Evolutionary conservation across 1,284 basidiomycete species (phyloP), one percentile per base, ranked within the genome.

Genomic region (Trichosporon ovoides): DNA sequence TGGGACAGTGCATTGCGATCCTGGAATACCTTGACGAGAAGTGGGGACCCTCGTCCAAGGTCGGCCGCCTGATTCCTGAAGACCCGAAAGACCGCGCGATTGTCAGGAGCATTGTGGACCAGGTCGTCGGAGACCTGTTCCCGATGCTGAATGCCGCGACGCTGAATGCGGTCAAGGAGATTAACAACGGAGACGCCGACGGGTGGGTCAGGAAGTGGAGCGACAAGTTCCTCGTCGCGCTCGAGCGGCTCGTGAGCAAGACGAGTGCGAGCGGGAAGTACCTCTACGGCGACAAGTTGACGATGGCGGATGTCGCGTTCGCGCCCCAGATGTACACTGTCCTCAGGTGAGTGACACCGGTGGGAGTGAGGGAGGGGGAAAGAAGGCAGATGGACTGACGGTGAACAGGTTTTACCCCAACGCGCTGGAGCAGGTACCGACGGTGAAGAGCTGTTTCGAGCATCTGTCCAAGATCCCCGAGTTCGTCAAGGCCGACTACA

Each of bases 1-100:
- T 63, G 7, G 43, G 56, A 28, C 61, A 63, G 54, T 51, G 49
- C n/a, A 55, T 54, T 6, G 58, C 58, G 16, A 63, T 63, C 38
- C 49, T 63, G 36, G 61, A 63, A 53, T 63, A 57, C 38, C 37
- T 63, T 20, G 61, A 63, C 48, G 61, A 57, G 34, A 35, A 20
- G 37, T 43, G 40, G 40, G 40, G 40, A 13, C 40, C 40, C 5
- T 5, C 5, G 5, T 55, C 55, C 14, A 31, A 43, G 14, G 18
- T 24, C 3, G 58, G 58, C 10, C 22, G 24, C 16, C 58, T 63
- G 0, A 46, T 63, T 18, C 61, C 61, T 0, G 31, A n/a, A 28
- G 24, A 38, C n/a, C 49, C 56, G 16, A 28, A 38, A 19, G 57
- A 35, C n/a, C 53, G 58, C 19, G 58, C 56, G 2, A 9, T 51